A percentile compares a stretch with the other conserved stretches of the same genome.
phyloP scores from a whole-genome alignment of 2,329 filamentous ascomycete species.

The Spiromastix sp. region DNA sequence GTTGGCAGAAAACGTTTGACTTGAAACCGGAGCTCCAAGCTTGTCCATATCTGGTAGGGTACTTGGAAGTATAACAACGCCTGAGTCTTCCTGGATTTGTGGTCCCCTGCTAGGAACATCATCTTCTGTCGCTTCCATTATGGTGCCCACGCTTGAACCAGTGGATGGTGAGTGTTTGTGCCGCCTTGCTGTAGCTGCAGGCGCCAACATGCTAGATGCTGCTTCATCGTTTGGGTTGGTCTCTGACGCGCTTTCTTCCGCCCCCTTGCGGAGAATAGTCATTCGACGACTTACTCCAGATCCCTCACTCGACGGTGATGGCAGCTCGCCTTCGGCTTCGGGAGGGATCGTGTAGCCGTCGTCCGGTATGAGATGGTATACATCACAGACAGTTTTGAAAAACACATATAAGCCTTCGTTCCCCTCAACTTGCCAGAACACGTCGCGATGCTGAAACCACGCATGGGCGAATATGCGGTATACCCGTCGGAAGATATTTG shows the following conservation, averaged over 20 bases:
- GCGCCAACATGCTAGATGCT: conserved; percentile 26
- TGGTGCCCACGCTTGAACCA: conserved; percentile 63
- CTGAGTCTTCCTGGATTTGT: conserved; percentile 1
- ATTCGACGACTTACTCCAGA: conserved; percentile 11
- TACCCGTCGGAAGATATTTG: conserved; percentile 87
- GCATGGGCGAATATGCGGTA: conserved; percentile 97
- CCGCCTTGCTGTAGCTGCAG: conserved; percentile 59
- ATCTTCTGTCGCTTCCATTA: conserved; percentile 52
- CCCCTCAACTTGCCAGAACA: conserved; percentile 89
- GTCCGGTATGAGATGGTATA: conserved; percentile 76
- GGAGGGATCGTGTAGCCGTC: conserved; percentile 94
- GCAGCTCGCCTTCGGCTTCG: conserved; percentile 64
- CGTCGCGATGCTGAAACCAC: conserved; percentile 92
- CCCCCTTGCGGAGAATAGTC: conserved; percentile 32
- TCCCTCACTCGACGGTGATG: conserved; percentile 7
- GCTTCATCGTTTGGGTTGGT: conserved; percentile 13
- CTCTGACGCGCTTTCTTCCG: conserved; percentile 20
- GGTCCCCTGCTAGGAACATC: conserved; percentile 21
- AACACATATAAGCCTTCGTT: conserved; percentile 89
- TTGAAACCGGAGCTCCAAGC: too few relatives aligned
- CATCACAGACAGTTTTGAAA: conserved; percentile 94
- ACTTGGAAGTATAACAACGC: conserved; percentile 3
- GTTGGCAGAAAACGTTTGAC: too few relatives aligned
- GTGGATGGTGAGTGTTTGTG: conserved; percentile 59
- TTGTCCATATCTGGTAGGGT: too few relatives aligned